A percentile compares a stretch with the other conserved stretches of the same genome.
phyloP scores from a whole-genome alignment of 768 basidiomycete species.

The Russula lepida region DNA sequence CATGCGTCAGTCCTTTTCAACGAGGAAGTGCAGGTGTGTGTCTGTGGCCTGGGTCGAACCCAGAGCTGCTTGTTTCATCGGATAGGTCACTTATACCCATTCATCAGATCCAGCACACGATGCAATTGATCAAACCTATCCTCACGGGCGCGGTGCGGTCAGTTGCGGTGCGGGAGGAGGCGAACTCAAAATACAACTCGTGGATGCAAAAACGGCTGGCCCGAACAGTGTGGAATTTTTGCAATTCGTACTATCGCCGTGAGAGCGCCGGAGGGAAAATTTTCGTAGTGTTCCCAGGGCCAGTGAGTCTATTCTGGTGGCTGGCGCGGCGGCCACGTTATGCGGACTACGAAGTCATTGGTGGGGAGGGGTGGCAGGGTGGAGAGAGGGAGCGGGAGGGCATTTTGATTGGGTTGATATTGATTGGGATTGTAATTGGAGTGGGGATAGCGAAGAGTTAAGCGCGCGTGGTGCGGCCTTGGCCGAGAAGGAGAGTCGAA shows the following conservation, averaged over 20 bases:
- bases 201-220: conserved; percentile 42
- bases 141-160: conserved; percentile 40
- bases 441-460: neutral
- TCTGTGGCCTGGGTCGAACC: neutral
- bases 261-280: conserved; percentile 33
- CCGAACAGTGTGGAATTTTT: conserved; percentile 45
- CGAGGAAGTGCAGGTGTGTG: conserved; percentile 46
- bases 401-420: neutral
- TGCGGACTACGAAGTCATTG: conserved; percentile 36
- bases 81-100: conserved; percentile 4
- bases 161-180: conserved; percentile 40
- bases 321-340: conserved; percentile 35
- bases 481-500: neutral
- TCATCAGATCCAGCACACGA: conserved; percentile 39
- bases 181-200: conserved; percentile 42
- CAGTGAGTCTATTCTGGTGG: conserved; percentile 46
- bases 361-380: conserved; percentile 32
- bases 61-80: neutral
- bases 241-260: conserved; percentile 45
- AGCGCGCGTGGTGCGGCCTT: neutral
- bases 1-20: conserved; percentile 51
- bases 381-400: conserved; percentile 7
- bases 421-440: neutral
- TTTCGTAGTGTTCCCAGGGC: conserved; percentile 47
- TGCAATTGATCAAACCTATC: conserved; percentile 47